phyloP scores from a whole-genome alignment of 352 stramenopile species.

The Phytophthora foliorum region DNA sequence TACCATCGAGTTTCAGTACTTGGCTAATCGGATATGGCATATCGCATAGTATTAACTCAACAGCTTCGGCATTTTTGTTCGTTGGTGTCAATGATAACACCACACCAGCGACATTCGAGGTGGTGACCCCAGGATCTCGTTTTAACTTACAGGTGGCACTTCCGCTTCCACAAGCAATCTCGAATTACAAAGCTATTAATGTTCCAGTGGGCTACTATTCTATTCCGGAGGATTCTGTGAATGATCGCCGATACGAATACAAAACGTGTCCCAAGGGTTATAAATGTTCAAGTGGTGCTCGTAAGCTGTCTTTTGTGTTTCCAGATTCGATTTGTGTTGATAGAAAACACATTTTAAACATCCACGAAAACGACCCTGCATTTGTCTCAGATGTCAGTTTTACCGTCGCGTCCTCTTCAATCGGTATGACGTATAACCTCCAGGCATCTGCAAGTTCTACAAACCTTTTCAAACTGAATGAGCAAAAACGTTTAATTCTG shows the following conservation, averaged over 20 bases:
- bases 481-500: slow-evolving; percentile 21
- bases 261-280: slow-evolving; percentile 53
- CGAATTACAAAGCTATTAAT: slow-evolving; percentile 38
- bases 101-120: slow-evolving; percentile 31
- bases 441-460: not conserved
- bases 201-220: slow-evolving; percentile 64
- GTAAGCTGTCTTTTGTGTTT: slow-evolving; percentile 45
- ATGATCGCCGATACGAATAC: slow-evolving; percentile 42
- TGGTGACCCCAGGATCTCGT: slow-evolving; percentile 3
- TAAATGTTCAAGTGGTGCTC: slow-evolving; percentile 44
- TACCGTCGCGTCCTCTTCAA: slow-evolving; percentile 32
- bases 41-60: slow-evolving; percentile 24
- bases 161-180: slow-evolving; percentile 38
- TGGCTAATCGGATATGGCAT: slow-evolving; percentile 30
- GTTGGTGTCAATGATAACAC: slow-evolving; percentile 33
- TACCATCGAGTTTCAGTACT: slow-evolving; percentile 19
- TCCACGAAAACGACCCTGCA: slow-evolving; percentile 42
- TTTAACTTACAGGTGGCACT: slow-evolving; percentile 31
- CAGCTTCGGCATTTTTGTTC: slow-evolving; percentile 39
- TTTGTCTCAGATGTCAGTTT: slow-evolving; percentile 53
- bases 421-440: slow-evolving; percentile 28
- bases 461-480: slow-evolving; percentile 29
- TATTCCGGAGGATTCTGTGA: slow-evolving; percentile 44
- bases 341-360: slow-evolving; percentile 44
- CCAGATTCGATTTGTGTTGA: slow-evolving; percentile 43